Conservation (phyloP, 306 rosid genomes). For the Prunus persica region Prunus_persica_NCBIv2 NC_034014.1:8074001-8074500, state of each 20-base stretch:
- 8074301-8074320: no score
- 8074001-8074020: not conserved
- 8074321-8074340: constrained; percentile 1
- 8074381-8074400: constrained; percentile 28
- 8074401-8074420: constrained; percentile 4
- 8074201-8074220: constrained; percentile 50
- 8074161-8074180: not conserved
- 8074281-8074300: constrained; percentile 2
- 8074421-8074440: constrained; percentile 39
- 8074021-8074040: not conserved
- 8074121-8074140: constrained; percentile 4
- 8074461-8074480: constrained; percentile 39
- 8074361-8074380: constrained; percentile 50
- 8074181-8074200: constrained; percentile 14
- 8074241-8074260: not conserved
- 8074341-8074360: constrained; percentile 20
- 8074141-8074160: constrained; percentile 13
- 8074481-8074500: constrained; percentile 6
- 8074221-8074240: constrained; percentile 30
- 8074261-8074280: not conserved
- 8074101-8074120: constrained; percentile 2
- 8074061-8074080: not conserved
- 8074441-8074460: constrained; percentile 41
- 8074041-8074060: not conserved
- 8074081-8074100: not conserved